Conservation (phyloP, 139 green algal species). For the Ettlia oleoabundans region DNA sequence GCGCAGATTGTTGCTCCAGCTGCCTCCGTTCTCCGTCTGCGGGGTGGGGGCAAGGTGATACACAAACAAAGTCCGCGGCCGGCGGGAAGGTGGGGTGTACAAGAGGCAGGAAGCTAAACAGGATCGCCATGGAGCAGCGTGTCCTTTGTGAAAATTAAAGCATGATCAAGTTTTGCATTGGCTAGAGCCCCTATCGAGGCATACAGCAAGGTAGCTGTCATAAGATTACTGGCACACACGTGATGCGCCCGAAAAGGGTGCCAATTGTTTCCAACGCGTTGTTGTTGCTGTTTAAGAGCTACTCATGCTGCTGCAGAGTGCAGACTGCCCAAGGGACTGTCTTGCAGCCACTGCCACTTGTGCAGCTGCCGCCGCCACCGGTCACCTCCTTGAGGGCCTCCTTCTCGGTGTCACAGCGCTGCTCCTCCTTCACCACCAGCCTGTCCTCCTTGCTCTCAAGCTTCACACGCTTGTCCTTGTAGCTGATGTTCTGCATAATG, state of each 20-base stretch:
- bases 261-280: too few relatives aligned
- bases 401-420: slow-evolving; percentile 46
- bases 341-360: neutral
- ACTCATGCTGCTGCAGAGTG: too few relatives aligned
- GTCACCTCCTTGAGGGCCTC: slow-evolving; percentile 46
- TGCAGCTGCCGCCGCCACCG: neutral
- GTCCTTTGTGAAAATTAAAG: too few relatives aligned
- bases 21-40: neutral
- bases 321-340: too few relatives aligned
- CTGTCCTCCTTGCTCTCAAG: slow-evolving; percentile 43
- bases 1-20: slow-evolving; percentile 8
- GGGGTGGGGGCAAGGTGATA: neutral
- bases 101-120: neutral
- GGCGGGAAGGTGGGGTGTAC: neutral
- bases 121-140: neutral
- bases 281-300: too few relatives aligned
- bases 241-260: too few relatives aligned
- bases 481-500: slow-evolving; percentile 27
- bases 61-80: neutral
- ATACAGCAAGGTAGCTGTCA: too few relatives aligned
- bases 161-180: too few relatives aligned
- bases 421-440: slow-evolving; percentile 53
- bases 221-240: neutral
- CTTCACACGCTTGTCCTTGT: slow-evolving; percentile 37
- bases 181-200: too few relatives aligned